Evolutionary conservation across 2,329 filamentous ascomycete genomes (phyloP), one percentile per base, ranked within the genome.

Genomic region (Fusarium citri): DNA sequence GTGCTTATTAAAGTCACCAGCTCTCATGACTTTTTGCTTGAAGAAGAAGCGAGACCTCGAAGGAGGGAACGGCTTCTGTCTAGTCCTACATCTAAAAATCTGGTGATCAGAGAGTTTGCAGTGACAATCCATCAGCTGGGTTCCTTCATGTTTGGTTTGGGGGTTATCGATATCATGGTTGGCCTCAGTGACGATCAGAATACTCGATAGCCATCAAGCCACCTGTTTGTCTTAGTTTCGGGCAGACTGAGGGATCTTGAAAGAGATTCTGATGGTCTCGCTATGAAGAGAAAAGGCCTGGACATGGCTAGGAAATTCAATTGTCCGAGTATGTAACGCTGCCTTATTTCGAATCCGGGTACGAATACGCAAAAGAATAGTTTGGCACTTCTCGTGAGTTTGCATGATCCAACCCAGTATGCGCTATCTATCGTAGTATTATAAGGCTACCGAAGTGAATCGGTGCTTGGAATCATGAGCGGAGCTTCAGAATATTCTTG

Each of bases 381-480:
- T n/a, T 4, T n/a, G 10, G 3, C 18, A 37, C 10, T 37, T 37
- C 34, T 37, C 9, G 10, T 37, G 18, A n/a, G n/a, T n/a, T 2
- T 7, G 1, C 18, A 2, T 4, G 3, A 12, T 12, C 18, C 6
- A 10, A n/a, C 4, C 10, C 10, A 10, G 18, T 7, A 37, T n/a
- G 34, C n/a, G 18, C 1, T n/a, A 37, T n/a, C 6, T 4, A 37
- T 37, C 9, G 3, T n/a, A 37, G 1, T n/a, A 0, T 4, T 6
- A 1, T 1, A 12, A 3, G 18, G n/a, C 10, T 37, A 1, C 18
- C 1, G 5, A 12, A 37, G 18, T 37, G 10, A 0, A 3, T 7
- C 18, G 3, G 34, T 37, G 18, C 6, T n/a, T 6, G 12, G 5
- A 37, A 6, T 37, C 34, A 6, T 2, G 18, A 12, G 12, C 34